A percentile compares a stretch with the other conserved stretches of the same genome.
phyloP scores from a whole-genome alignment of 164 flowering plant species.

The Dillenia turbinata region DNA sequence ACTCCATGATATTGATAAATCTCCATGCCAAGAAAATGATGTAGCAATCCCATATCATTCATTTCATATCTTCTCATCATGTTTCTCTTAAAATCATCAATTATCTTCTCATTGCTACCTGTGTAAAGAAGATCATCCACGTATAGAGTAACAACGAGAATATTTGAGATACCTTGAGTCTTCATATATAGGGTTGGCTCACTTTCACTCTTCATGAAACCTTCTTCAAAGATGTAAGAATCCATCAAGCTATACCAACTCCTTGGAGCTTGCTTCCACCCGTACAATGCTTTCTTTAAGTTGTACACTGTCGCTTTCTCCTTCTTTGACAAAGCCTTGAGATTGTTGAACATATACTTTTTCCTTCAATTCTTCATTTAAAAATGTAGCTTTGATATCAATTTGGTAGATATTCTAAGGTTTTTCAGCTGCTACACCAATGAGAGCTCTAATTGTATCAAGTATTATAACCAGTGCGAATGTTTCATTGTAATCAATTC shows the following conservation, averaged over 20 bases:
- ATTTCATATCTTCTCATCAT: constrained; percentile 1
- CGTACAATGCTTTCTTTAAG: not conserved
- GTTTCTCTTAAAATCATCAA: not conserved
- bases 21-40: constrained; percentile 4
- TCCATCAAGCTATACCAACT: not conserved
- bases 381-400: not conserved
- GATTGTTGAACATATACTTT: not conserved
- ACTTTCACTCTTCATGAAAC: not conserved
- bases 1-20: not conserved
- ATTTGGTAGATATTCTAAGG: too few relatives aligned
- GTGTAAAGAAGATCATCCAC: not conserved
- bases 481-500: too few relatives aligned
- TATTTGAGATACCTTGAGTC: not conserved
- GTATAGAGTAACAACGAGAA: not conserved
- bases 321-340: not conserved
- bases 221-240: not conserved
- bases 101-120: not conserved
- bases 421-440: not conserved
- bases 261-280: not conserved
- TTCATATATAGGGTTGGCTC: not conserved
- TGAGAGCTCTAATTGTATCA: not conserved
- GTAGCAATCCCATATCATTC: not conserved
- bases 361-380: not conserved
- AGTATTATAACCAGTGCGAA: not conserved
- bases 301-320: not conserved